Evolutionary conservation across 2,329 filamentous ascomycete species (phyloP), one percentile per base, ranked within the genome.

Genomic region (Graphiopsis chlorocephala): DNA sequence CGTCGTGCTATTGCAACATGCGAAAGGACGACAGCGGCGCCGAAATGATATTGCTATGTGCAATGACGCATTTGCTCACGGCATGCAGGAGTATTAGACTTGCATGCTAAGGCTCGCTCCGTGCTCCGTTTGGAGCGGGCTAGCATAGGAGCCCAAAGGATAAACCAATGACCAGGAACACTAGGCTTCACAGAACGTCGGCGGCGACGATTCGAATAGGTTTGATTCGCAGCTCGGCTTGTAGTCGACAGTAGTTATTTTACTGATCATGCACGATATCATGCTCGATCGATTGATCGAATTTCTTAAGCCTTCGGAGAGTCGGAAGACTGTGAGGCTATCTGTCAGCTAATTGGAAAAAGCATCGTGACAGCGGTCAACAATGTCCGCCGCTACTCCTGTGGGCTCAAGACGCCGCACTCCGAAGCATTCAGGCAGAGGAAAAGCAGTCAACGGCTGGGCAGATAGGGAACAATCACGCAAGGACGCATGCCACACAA

Each of bases 81-180:
- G 26, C 26, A 45, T 62, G 60, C 60, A 62, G 48, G 60, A 62
- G 48, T 53, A 62, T 62, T 62, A 64, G 25, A 59, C 62, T 50
- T 50, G 53, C n/a, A 29, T 52, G 45, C 42, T 58, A 59, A 64
- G 48, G 53, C 62, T 62, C 48, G 55, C 53, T 64, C 62, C 62
- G 62, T 50, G 29, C 62, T 56, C 62, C 62, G 53, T 64, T 64
- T 25, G 62, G 62, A 58, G 38, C 62, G 61, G 62, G 62, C 38
- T 64, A 35, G 25, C 28, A 26, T 63, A 25, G 61, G 29, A 35
- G 52, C 35, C 38, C 50, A 53, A 45, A 15, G 35, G 15, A 23
- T 14, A 61, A 42, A 50, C 38, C 35, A 35, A 31, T 28, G 11
- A 28, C 1, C n/a, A 20, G 38, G 38, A 45, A 7, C 38, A 45